Evolutionary conservation across 208 protist species (phyloP).

Genomic region (Leishmania aethiopica): DNA sequence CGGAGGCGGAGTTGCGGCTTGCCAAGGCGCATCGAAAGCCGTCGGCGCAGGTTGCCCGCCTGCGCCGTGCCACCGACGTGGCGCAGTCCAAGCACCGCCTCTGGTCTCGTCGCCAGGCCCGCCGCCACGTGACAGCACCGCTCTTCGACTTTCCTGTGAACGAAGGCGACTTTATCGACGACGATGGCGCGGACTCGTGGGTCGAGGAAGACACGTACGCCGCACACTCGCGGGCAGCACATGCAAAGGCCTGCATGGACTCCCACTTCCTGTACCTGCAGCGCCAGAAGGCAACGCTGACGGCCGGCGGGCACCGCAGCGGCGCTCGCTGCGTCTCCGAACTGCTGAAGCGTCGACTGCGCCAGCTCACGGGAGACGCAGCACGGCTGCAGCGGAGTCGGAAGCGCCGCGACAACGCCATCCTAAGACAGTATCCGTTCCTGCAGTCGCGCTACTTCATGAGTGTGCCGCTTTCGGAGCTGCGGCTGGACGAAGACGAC

Average conservation of each 20-base stretch:
- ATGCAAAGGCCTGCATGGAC: constrained; percentile 30
- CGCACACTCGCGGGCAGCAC: constrained; percentile 22
- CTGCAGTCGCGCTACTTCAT: constrained; percentile 25
- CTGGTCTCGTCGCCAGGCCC: constrained; percentile 45
- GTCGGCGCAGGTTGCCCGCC: constrained; percentile 17
- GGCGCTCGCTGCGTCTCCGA: constrained; percentile 38
- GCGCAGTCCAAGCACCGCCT: constrained; percentile 52
- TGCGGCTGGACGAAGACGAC: constrained; percentile 46
- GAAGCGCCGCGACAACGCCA: constrained; percentile 29
- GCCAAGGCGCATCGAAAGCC: constrained; percentile 29
- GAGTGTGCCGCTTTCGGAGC: constrained; percentile 25
- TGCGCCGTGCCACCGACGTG: constrained; percentile 33
- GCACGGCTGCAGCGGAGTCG: constrained; percentile 23
- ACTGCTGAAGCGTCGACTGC: constrained; percentile 44
- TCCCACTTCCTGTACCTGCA: constrained; percentile 61
- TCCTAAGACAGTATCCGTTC: constrained; percentile 53
- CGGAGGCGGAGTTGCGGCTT: constrained; percentile 50
- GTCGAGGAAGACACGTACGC: constrained; percentile 26
- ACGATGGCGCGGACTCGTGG: constrained; percentile 6
- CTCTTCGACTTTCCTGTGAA: constrained; percentile 34
- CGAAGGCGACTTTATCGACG: constrained; percentile 18
- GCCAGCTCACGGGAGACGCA: constrained; percentile 44
- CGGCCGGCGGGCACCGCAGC: constrained; percentile 15
- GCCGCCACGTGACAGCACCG: constrained; percentile 32
- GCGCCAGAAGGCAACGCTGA: constrained; percentile 29